phyloP scores from a whole-genome alignment of 83 land plant genomes.

The Isoetes engelmannii region DNA sequence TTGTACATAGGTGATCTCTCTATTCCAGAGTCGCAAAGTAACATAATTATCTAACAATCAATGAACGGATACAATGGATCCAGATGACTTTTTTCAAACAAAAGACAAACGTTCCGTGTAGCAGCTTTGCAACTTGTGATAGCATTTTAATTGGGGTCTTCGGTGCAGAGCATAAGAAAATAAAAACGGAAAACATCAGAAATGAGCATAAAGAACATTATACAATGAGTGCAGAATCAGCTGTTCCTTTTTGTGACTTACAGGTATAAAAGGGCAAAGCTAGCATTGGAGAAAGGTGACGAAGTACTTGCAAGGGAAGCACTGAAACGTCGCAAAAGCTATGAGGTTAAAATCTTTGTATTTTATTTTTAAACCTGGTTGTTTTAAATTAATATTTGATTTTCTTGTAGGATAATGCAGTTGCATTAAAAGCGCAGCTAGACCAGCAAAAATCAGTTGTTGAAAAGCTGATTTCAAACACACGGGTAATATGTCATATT shows the following conservation, averaged over 20 bases:
- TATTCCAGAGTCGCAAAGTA: too few relatives aligned
- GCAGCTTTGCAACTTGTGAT: too few relatives aligned
- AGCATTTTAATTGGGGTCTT: too few relatives aligned
- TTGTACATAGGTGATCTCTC: too few relatives aligned
- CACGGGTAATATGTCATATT: slow-evolving; percentile 47
- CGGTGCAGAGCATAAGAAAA: not conserved
- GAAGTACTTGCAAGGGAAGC: slow-evolving; percentile 98
- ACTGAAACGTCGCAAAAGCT: slow-evolving; percentile 81
- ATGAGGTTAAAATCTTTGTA: slow-evolving; percentile 47
- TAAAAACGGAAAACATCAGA: not conserved
- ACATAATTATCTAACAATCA: not conserved
- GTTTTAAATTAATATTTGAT: not conserved
- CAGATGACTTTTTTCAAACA: not conserved
- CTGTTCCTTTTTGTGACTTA: not conserved
- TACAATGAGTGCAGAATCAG: not conserved
- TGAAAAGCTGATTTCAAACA: slow-evolving; percentile 90
- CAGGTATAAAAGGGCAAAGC: slow-evolving; percentile 88
- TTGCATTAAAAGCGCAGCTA: slow-evolving; percentile 69
- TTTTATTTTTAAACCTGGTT: not conserved
- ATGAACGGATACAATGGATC: not conserved
- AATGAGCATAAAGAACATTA: not conserved
- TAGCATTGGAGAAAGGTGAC: slow-evolving; percentile 91
- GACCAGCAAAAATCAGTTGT: slow-evolving; percentile 90
- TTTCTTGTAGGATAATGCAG: slow-evolving; percentile 75
- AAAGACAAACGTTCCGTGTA: too few relatives aligned